Conservation (phyloP, 345 rosid species). For the Geranium brycei region DNA sequence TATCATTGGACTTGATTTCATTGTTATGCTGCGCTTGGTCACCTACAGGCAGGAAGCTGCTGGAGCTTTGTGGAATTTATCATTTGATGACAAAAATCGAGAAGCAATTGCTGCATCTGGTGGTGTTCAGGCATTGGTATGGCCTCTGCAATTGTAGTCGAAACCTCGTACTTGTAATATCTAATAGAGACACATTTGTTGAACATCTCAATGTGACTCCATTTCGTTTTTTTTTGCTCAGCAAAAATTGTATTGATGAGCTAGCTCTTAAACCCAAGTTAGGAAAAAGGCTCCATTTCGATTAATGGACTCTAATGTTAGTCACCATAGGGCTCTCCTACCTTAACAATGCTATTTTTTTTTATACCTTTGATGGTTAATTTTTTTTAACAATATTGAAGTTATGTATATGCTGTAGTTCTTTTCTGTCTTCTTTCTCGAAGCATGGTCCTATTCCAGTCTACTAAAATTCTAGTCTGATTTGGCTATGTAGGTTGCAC, state of each 20-base stretch:
- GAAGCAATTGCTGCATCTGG: constrained; percentile 78
- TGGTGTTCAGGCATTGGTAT: constrained; percentile 86
- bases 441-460: neutral
- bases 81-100: constrained; percentile 66
- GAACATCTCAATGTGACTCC: neutral
- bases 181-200: neutral
- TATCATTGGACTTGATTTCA: neutral
- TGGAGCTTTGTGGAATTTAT: constrained; percentile 76
- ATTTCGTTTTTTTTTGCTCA: too few species aligned
- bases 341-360: neutral
- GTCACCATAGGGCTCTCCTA: neutral
- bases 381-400: too few species aligned
- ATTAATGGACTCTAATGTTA: too few species aligned
- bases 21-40: constrained; percentile 3
- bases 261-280: too few species aligned
- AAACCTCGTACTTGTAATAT: neutral
- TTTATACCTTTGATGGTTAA: neutral
- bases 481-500: constrained; percentile 38
- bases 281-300: neutral
- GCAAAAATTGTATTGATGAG: too few species aligned
- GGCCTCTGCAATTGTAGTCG: neutral
- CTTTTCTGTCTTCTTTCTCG: neutral
- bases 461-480: too few species aligned
- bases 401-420: neutral
- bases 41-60: constrained; percentile 71